Conservation (phyloP, 192 early-diverging fungal species). For the Backusella westeae region DNA sequence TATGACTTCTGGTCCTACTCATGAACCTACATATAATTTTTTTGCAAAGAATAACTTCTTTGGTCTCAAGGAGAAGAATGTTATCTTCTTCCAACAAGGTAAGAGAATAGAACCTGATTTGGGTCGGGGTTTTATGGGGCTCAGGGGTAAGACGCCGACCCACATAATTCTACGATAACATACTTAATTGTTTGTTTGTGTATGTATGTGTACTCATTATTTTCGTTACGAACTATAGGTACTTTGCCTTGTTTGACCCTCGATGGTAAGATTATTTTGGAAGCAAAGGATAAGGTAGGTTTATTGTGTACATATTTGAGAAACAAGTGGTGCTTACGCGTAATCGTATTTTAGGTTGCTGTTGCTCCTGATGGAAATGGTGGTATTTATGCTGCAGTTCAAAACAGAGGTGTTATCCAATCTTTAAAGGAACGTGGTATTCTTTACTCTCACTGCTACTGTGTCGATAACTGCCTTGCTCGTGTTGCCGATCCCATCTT, state of each 20-base stretch:
- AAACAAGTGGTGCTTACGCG: neutral
- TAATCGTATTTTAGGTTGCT: conserved; percentile 48
- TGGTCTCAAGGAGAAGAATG: conserved; percentile 81
- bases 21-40: conserved; percentile 68
- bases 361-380: conserved; percentile 90
- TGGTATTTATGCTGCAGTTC: conserved; percentile 94
- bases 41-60: conserved; percentile 86
- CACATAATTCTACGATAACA: conserved; percentile 2
- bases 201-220: conserved; percentile 3
- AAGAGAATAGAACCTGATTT: neutral
- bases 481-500: conserved; percentile 96
- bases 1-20: conserved; percentile 97
- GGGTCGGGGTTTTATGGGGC: neutral
- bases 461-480: conserved; percentile 97
- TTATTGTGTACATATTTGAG: neutral
- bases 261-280: conserved; percentile 95
- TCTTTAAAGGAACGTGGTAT: conserved; percentile 82
- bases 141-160: neutral
- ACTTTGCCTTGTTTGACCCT: conserved; percentile 88
- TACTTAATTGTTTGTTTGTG: conserved; percentile 9
- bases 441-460: conserved; percentile 90
- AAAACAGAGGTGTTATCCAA: conserved; percentile 74
- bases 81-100: conserved; percentile 96
- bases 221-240: conserved; percentile 37
- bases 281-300: conserved; percentile 57